Conservation (phyloP, 139 green algal species). For the Closterium sp. region DNA sequence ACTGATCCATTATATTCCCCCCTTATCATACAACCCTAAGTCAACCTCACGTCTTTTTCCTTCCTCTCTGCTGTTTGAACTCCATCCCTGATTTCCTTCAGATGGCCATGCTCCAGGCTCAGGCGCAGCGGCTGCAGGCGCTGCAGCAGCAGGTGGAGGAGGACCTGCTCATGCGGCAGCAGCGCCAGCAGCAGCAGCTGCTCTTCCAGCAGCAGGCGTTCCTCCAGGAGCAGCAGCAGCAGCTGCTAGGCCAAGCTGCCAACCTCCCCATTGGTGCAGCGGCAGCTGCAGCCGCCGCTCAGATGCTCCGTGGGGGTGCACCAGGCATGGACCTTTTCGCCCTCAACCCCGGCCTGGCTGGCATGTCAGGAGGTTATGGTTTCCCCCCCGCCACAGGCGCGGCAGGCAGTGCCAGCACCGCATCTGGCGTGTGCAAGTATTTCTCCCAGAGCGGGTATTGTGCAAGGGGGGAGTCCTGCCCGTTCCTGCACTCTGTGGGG, state of each 20-base stretch:
- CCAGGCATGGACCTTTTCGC: neutral
- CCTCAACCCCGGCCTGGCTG: neutral
- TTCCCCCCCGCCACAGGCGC: neutral
- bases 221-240: conserved; percentile 24
- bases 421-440: conserved; percentile 23
- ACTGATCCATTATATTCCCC: neutral
- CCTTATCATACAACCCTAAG: neutral
- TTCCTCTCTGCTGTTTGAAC: neutral
- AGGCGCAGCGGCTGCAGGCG: conserved; percentile 21
- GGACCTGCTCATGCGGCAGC: conserved; percentile 28
- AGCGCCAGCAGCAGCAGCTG: conserved; percentile 42
- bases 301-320: neutral
- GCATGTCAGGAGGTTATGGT: neutral
- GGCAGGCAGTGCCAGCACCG: neutral
- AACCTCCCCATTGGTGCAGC: neutral
- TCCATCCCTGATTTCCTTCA: neutral
- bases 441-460: conserved; percentile 42
- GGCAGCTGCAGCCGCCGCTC: conserved; percentile 7
- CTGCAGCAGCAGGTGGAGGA: conserved; percentile 44
- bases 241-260: conserved; percentile 14
- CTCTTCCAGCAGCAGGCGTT: conserved; percentile 37
- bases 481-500: conserved; percentile 30
- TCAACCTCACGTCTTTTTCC: neutral
- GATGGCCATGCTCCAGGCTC: conserved; percentile 12
- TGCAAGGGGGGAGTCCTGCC: conserved; percentile 41